Percentiles rank a stretch among this genome's conserved stretches.
Conservation (phyloP, 495 filamentous ascomycete species). For the Neurospora sp. region DNA sequence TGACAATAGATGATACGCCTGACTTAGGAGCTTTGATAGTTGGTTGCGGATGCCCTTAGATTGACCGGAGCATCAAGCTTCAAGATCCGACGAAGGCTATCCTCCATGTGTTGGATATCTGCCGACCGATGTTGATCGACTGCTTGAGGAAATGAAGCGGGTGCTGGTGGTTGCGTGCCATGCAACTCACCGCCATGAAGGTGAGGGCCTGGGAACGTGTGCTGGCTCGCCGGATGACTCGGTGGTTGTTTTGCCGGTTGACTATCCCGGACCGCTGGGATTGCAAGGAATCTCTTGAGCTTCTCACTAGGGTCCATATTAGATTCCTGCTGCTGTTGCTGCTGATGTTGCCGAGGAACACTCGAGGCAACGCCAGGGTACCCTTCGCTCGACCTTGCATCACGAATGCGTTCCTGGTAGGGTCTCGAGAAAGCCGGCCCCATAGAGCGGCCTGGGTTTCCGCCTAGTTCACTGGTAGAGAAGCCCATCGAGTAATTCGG, state of each 20-base stretch:
- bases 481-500: conserved; percentile 41
- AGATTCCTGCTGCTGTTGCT: conserved; percentile 6
- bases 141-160: background rate
- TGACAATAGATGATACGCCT: background rate
- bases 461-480: conserved; percentile 59
- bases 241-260: conserved; percentile 1
- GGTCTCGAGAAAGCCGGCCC: conserved; percentile 59
- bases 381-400: conserved; percentile 28
- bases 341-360: background rate
- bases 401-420: conserved; percentile 55
- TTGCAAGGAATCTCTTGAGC: conserved; percentile 24
- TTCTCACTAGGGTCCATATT: conserved; percentile 17
- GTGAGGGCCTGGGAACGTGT: background rate
- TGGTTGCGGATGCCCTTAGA: conserved; percentile 6
- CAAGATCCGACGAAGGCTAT: conserved; percentile 38
- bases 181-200: background rate
- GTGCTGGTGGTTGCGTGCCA: background rate
- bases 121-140: conserved; percentile 10
- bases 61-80: conserved; percentile 29
- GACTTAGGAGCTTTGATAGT: conserved; percentile 16
- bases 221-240: background rate
- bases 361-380: conserved; percentile 2
- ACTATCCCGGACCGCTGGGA: conserved; percentile 2
- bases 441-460: conserved; percentile 37
- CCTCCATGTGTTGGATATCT: conserved; percentile 36